These are phyloP conservation scores for Arachis hypogaea DNA, from an alignment of 306 rosid genomes.

Conservation along the genomic window DNA sequence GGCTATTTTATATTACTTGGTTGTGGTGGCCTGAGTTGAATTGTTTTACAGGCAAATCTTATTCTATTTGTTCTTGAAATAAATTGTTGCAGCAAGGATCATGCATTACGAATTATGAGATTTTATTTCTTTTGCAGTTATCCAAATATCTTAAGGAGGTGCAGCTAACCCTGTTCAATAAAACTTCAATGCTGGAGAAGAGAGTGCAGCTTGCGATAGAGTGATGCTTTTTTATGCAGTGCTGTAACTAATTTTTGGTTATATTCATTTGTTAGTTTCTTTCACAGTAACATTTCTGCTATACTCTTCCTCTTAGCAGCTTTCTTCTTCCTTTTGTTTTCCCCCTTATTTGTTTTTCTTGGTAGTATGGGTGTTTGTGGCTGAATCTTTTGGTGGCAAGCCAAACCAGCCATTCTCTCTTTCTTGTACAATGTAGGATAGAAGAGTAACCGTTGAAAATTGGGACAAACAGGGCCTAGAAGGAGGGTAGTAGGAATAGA, in stretches of 20 bases:
- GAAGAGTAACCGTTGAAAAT: constrained; percentile 34
- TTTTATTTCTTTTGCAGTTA: constrained; percentile 53
- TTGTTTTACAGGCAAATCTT: not conserved
- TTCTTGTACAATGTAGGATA: constrained; percentile 54
- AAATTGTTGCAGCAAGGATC: constrained; percentile 14
- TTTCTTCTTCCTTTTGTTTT: constrained; percentile 5
- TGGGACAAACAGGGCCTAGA: constrained; percentile 31
- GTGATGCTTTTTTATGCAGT: constrained; percentile 38
- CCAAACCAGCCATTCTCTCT: constrained; percentile 44
- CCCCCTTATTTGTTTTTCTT: not conserved
- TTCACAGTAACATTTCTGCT: constrained; percentile 39
- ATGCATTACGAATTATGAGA: constrained; percentile 22
- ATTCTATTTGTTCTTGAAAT: constrained; percentile 8
- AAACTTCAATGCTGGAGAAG: constrained; percentile 97
- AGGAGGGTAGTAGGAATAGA: constrained; percentile 37
- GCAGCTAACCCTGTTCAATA: constrained; percentile 90
- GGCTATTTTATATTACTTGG: not conserved
- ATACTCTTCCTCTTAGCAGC: constrained; percentile 30
- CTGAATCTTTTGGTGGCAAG: constrained; percentile 25
- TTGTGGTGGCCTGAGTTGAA: constrained; percentile 29
- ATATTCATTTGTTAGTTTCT: constrained; percentile 42
- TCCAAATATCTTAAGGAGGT: constrained; percentile 78
- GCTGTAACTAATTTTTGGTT: constrained; percentile 48
- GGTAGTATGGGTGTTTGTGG: constrained; percentile 33
- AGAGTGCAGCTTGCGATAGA: constrained; percentile 51